phyloP scores from a whole-genome alignment of 176 grass and related monocot species.

The Triticum turgidum region DNA sequence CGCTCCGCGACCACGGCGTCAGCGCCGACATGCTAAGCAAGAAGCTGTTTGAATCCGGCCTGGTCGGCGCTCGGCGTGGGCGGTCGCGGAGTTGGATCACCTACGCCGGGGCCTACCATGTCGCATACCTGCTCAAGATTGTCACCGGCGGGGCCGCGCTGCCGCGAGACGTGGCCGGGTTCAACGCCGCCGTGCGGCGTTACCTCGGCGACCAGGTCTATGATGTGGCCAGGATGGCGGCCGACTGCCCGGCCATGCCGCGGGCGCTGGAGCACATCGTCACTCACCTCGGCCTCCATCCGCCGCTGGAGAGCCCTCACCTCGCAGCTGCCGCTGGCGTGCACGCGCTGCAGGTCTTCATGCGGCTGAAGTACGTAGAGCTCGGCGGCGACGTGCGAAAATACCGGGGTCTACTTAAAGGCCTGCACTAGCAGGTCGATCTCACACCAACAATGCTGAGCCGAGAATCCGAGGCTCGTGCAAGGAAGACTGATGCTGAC shows the following conservation, averaged over 20 bases:
- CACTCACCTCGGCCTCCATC: not conserved
- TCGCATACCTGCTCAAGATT: slow-evolving; percentile 11
- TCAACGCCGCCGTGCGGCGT: not conserved
- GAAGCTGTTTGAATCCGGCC: too few relatives aligned
- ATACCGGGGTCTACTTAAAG: not conserved
- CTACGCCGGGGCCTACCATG: slow-evolving; percentile 6
- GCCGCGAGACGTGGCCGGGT: not conserved
- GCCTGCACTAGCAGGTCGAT: not conserved
- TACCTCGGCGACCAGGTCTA: not conserved
- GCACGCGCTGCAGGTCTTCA: not conserved
- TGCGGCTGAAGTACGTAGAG: not conserved
- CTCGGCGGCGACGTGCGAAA: not conserved
- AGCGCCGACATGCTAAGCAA: not conserved
- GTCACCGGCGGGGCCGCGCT: not conserved
- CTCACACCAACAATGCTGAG: too few relatives aligned
- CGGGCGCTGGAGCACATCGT: not conserved
- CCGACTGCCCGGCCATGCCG: too few relatives aligned
- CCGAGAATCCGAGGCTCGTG: too few relatives aligned
- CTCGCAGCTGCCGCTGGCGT: not conserved
- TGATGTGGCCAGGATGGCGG: not conserved
- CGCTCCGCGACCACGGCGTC: slow-evolving; percentile 10
- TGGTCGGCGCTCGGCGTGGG: not conserved
- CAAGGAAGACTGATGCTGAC: too few relatives aligned
- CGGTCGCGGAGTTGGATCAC: not conserved
- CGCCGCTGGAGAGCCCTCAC: not conserved